These are phyloP conservation scores for Conticribra weissflogii DNA, from an alignment of 108 stramenopile species.

Conservation along the genomic window DNA sequence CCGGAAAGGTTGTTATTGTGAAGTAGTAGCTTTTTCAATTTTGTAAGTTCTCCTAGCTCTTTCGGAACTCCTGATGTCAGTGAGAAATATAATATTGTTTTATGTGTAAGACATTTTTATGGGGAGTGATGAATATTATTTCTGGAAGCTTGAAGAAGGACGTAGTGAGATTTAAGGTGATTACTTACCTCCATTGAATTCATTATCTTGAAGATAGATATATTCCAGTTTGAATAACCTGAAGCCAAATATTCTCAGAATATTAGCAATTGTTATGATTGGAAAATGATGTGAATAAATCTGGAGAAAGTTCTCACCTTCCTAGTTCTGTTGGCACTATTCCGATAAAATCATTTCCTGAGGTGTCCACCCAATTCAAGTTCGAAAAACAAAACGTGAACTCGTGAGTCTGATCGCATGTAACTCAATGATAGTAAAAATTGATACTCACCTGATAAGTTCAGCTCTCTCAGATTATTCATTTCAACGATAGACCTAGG, in stretches of 20 bases:
- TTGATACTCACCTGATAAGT: too few relatives aligned
- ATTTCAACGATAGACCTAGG: slow-evolving; percentile 27
- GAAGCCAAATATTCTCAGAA: neutral
- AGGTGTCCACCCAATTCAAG: too few relatives aligned
- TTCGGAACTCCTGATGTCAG: slow-evolving; percentile 20
- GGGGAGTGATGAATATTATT: neutral
- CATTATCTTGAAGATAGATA: slow-evolving; percentile 48
- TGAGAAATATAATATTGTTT: neutral
- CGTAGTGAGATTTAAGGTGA: too few relatives aligned
- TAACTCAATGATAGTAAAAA: too few relatives aligned
- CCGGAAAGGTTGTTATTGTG: slow-evolving; percentile 47
- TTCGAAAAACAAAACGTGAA: too few relatives aligned
- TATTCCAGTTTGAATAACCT: slow-evolving; percentile 47
- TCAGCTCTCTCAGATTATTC: slow-evolving; percentile 42
- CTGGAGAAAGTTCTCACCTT: slow-evolving; percentile 5
- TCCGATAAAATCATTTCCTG: slow-evolving; percentile 53
- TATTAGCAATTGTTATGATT: neutral
- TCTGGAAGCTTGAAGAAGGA: too few relatives aligned
- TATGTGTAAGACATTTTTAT: neutral
- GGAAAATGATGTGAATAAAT: too few relatives aligned
- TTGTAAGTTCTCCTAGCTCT: slow-evolving; percentile 43
- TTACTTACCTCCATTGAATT: slow-evolving; percentile 18
- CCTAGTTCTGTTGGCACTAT: slow-evolving; percentile 66
- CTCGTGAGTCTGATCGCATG: too few relatives aligned
- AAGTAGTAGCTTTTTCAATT: slow-evolving; percentile 34